phyloP scores from a whole-genome alignment of 108 stramenopile genomes.

The Cylindrotheca fusiformis region DNA sequence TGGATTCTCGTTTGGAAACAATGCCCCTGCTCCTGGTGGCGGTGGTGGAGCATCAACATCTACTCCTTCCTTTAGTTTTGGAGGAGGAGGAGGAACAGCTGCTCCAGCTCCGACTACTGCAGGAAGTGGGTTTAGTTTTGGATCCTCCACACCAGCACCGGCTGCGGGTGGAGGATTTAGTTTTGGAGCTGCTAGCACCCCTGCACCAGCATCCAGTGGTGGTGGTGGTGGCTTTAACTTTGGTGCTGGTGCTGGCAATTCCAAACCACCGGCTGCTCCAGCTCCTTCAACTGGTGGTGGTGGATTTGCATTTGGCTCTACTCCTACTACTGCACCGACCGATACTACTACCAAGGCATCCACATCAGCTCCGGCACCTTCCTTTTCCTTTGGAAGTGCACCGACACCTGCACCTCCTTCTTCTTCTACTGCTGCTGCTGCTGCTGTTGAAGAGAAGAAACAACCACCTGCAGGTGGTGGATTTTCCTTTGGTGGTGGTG shows the following conservation, averaged over 20 bases:
- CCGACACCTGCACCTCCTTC: conserved; percentile 23
- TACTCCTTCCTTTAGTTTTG: conserved; percentile 24
- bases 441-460: not conserved
- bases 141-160: conserved; percentile 14
- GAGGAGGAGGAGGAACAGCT: conserved; percentile 10
- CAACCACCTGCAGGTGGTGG: conserved; percentile 20
- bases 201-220: not conserved
- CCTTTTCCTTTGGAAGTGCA: conserved; percentile 9
- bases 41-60: conserved; percentile 12
- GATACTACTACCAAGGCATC: no score
- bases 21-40: conserved; percentile 23
- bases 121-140: conserved; percentile 10
- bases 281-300: conserved; percentile 10
- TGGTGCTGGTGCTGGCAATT: conserved; percentile 10
- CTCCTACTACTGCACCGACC: conserved; percentile 5
- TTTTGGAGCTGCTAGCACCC: conserved; percentile 22
- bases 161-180: conserved; percentile 17
- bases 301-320: conserved; percentile 27
- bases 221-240: conserved; percentile 3
- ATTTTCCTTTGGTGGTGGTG: conserved; percentile 24
- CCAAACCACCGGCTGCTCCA: conserved; percentile 22
- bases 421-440: conserved; percentile 10
- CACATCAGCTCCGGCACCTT: not conserved
- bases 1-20: conserved; percentile 1
- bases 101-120: conserved; percentile 18